Evolutionary conservation across 768 basidiomycete genomes (phyloP), one percentile per base, ranked within the genome.

Genomic region (Grammothele lineata): DNA sequence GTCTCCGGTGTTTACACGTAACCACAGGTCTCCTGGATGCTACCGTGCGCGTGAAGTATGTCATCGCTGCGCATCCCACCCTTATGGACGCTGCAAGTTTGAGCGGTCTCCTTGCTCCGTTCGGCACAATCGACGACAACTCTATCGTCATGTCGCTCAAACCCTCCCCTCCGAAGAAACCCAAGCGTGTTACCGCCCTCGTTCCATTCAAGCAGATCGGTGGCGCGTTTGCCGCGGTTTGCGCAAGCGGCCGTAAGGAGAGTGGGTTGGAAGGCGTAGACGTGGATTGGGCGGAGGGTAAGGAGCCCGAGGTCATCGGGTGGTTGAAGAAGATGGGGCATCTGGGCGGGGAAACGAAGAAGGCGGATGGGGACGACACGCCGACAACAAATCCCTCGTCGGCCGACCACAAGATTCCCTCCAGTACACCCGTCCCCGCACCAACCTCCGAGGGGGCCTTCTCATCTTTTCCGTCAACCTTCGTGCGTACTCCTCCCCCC

Each of bases 191-290:
- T 1, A 87, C 75, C 5, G 89, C 90, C 0, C 71, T 87, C 4
- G 78, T 90, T 0, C 82, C 86, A 5, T 92, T 91, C 62, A 76
- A 79, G 48, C 83, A 82, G 54, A 82, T 91, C 37, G 75, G 81
- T 1, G 78, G 85, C 34, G 88, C 90, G 3, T 87, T 88, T 58
- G 84, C 80, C 3, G 85, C 80, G 2, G 83, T 91, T 1, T 81
- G 81, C 54, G 82, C 77, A 21, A 80, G 67, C 48, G 77, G 71
- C 15, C 66, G 66, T 36, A 70, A 65, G 42, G 78, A 78, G 47
- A 66, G 68, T 37, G 81, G 77, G 0, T 49, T 87, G 47, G 70
- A 71, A 4, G 80, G 77, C 14, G 71, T 92, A 40, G 86, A 89
- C 38, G 73, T 88, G 0, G 66, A 71, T 0, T 92, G 90, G 89